Evolutionary conservation across 495 filamentous ascomycete species (phyloP), one percentile per base, ranked within the genome.

Genomic region (Neurospora pannonica): DNA sequence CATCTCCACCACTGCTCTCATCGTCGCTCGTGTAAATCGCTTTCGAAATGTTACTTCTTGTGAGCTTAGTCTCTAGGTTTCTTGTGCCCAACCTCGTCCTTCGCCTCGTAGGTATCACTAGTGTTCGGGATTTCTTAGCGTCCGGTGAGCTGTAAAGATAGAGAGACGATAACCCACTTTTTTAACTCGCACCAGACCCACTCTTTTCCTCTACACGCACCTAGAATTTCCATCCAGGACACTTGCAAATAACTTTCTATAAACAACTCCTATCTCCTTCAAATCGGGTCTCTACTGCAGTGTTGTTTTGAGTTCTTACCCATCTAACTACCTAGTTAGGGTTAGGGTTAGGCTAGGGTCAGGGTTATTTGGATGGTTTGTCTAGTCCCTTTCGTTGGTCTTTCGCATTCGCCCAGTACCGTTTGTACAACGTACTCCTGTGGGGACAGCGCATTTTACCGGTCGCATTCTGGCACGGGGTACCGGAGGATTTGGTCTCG

Each of bases 221-320:
- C 11, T 5, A 15, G 0, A 15, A 15, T 15, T 54, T 7, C 46
- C 9, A 7, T 43, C 6, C 42, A 46, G 46, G 46, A 54, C 46
- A 54, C 46, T 54, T 2, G 21, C 21, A 54, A 7, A 24, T 28
- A 54, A 13, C 5, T 28, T 54, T 7, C 21, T 0, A 54, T 11
- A 15, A 28, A 28, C 1, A 3, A 24, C 1, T 5, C n/a, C 1
- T 6, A 6, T 13, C n/a, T 2, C 43, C 4, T 0, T 48, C 9
- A 2, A 48, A 4, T 2, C 9, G 9, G 1, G 0, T 24, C 9
- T 13, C 0, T 5, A 48, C 13, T 0, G 0, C 2, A 1, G 9
- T 2, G 4, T 1, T 13, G 0, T 0, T 24, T 1, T 21, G 0
- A 11, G 5, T 2, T 54, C 0, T 2, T 8, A 7, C 6, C 3